Evolutionary conservation across 2,329 filamentous ascomycete genomes (phyloP), one percentile per base, ranked within the genome.

Genomic region (Aspergillus ochraceus): DNA sequence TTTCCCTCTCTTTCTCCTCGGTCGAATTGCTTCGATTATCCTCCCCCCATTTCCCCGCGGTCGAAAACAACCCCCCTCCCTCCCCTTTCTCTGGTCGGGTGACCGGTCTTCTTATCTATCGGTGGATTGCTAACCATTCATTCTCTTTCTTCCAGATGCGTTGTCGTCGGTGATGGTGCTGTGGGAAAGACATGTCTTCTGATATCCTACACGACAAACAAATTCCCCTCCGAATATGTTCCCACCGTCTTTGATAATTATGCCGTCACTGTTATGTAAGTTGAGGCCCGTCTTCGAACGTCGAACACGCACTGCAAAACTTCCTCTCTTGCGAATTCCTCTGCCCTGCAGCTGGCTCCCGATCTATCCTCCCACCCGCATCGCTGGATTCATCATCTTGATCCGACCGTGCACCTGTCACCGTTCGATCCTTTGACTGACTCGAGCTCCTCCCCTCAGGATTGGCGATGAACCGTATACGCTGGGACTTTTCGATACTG

Each of bases 191-290:
- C 95, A 68, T 99, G 95, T 81, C 88, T 99, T 66, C 88, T 99
- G 76, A 99, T 99, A 82, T 96, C 92, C 77, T 99, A 99, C 81
- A 99, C 95, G 66, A 99, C 95, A 66, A 99, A 99, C 86, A 98
- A 98, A 74, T 99, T 99, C 79, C 95, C 95, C 39, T 97, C 93
- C 72, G 95, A 99, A 93, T 99, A 99, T 79, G 95, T 99, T 60
- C 95, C 95, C 55, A 99, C 95, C 30, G 95, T 99, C 66, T 99
- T 99, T 79, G 95, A 99, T 80, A 99, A 99, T 82, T 99, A 99
- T 86, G 95, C 95, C 60, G 95, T 99, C 77, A 99, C 95, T 68
- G 95, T 99, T 69, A 99, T 99, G 95, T 97, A 85, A 88, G 92
- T 89, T 58, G 62, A 54, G 8, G 57, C 32, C 45, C 17, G 26